phyloP scores from a whole-genome alignment of 2,329 filamentous ascomycete genomes.

The Drechslerella dactyloides region DNA sequence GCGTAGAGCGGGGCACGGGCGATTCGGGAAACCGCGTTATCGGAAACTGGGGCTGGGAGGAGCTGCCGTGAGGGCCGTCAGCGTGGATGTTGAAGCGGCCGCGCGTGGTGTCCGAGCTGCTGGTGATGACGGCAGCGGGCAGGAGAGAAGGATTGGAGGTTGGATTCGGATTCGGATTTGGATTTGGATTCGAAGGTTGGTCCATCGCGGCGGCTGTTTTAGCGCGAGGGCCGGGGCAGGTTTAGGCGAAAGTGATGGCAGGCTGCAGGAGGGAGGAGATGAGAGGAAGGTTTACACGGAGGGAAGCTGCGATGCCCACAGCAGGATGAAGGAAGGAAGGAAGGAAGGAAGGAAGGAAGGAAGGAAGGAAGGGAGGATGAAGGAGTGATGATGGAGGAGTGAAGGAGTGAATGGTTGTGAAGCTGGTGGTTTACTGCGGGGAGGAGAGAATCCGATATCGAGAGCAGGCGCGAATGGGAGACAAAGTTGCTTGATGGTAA shows the following conservation, averaged over 20 bases:
- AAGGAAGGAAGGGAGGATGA: conserved; percentile 5
- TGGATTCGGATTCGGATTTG: not conserved
- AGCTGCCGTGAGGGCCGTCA: not conserved
- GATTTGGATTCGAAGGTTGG: not conserved
- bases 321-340: too few relatives aligned
- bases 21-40: not conserved
- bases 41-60: too few relatives aligned
- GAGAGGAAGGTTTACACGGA: conserved; percentile 20
- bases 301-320: too few relatives aligned
- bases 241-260: conserved; percentile 12
- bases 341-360: too few relatives aligned
- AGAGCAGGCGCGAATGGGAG: not conserved
- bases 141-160: not conserved
- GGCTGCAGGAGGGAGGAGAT: not conserved
- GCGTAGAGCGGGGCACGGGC: not conserved
- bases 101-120: not conserved
- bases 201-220: not conserved
- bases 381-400: too few relatives aligned
- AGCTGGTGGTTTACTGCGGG: too few relatives aligned
- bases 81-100: not conserved
- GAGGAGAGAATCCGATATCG: too few relatives aligned
- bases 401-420: too few relatives aligned
- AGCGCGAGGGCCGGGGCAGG: conserved; percentile 1
- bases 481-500: not conserved
- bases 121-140: not conserved